Conservation (phyloP, 352 stramenopile species). For the Elongisporangium anandrum region DNA sequence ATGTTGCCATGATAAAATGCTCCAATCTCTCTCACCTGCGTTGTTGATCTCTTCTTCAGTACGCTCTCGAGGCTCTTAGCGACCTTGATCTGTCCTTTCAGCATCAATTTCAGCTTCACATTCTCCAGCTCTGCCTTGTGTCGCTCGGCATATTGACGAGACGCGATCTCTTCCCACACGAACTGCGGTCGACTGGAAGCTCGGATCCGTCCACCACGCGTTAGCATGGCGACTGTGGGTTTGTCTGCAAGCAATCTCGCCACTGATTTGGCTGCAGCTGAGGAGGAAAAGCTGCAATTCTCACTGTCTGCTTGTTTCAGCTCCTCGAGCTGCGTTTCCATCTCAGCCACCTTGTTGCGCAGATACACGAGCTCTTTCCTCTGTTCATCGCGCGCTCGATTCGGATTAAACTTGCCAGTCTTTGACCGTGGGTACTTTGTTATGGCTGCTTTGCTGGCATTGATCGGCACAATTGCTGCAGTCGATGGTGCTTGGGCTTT, state of each 20-base stretch:
- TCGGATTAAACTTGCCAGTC: slow-evolving; percentile 19
- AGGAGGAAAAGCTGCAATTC: background rate
- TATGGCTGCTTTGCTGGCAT: too few species aligned
- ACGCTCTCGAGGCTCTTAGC: slow-evolving; percentile 39
- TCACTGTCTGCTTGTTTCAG: slow-evolving; percentile 5
- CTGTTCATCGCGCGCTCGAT: slow-evolving; percentile 20
- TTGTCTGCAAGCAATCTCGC: background rate
- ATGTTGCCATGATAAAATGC: too few species aligned
- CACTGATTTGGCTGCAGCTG: background rate
- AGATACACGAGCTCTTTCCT: slow-evolving; percentile 17
- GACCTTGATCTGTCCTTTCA: slow-evolving; percentile 42
- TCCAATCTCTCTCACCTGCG: slow-evolving; percentile 1
- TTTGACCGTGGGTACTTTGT: too few species aligned
- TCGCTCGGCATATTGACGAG: slow-evolving; percentile 19
- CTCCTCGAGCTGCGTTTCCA: slow-evolving; percentile 14
- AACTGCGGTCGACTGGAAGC: background rate
- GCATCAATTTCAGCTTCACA: slow-evolving; percentile 18
- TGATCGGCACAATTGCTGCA: too few species aligned
- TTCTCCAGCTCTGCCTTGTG: slow-evolving; percentile 23
- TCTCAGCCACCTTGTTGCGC: slow-evolving; percentile 10
- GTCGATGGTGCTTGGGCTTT: slow-evolving; percentile 6
- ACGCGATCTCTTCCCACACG: slow-evolving; percentile 28
- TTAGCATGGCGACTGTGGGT: background rate
- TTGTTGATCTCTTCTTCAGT: slow-evolving; percentile 24
- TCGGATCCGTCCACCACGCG: background rate